Percentiles rank a stretch among this genome's conserved stretches.
Conservation (phyloP, 106 monocot species). For the Xerophyta viscosa region DNA sequence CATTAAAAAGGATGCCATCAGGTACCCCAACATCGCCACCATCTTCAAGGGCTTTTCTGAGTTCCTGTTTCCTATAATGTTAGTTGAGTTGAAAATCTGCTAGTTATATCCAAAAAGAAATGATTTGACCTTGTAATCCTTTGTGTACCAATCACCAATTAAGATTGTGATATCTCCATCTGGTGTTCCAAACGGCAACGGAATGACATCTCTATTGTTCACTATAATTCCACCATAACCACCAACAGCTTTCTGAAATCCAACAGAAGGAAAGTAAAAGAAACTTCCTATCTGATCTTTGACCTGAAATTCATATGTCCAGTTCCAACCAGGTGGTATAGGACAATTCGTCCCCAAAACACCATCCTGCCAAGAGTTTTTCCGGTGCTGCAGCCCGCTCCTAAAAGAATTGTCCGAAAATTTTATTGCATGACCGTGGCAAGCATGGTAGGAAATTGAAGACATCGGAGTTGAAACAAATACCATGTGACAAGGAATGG, state of each 20-base stretch:
- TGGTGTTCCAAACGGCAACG: constrained; percentile 80
- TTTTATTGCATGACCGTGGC: too few relatives aligned
- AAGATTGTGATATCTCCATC: constrained; percentile 89
- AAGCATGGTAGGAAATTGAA: too few relatives aligned
- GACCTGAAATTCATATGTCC: constrained; percentile 95
- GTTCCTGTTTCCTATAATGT: constrained; percentile 38
- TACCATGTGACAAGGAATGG: constrained; percentile 96
- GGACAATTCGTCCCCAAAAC: constrained; percentile 94
- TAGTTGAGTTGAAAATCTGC: constrained; percentile 12
- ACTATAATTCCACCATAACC: constrained; percentile 88
- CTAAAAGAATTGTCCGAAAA: constrained; percentile 46
- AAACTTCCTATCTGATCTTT: constrained; percentile 99
- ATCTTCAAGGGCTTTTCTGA: constrained; percentile 55
- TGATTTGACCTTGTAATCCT: constrained; percentile 54
- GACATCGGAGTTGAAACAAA: too few relatives aligned
- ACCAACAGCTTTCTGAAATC: constrained; percentile 81
- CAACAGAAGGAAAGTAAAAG: constrained; percentile 84
- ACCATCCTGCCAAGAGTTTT: constrained; percentile 96
- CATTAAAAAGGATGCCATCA: constrained; percentile 86
- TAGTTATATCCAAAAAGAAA: neutral
- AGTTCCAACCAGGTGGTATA: constrained; percentile 96
- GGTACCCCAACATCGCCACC: constrained; percentile 58
- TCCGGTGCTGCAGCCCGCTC: constrained; percentile 89
- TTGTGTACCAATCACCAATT: constrained; percentile 79
- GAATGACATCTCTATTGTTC: constrained; percentile 93